Evolutionary conservation across 2,329 filamentous ascomycete species (phyloP).

Genomic region (Xylaria sp.): DNA sequence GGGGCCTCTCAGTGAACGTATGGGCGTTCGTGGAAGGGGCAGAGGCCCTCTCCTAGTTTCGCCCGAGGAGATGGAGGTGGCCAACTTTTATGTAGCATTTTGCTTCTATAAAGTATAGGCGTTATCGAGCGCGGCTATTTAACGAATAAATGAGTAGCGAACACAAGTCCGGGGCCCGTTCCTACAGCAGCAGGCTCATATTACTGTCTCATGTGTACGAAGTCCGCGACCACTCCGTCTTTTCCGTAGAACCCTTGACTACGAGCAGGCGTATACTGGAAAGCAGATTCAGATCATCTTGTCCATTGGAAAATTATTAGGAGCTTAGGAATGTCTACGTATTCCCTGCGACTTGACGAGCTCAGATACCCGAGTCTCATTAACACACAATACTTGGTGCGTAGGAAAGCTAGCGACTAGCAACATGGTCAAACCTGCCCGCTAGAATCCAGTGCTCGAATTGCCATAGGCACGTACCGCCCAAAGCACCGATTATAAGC

Average conservation of each 20-base stretch:
- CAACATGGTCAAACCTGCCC: too few species aligned
- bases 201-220: not conserved
- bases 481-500: too few species aligned
- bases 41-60: constrained; percentile 72
- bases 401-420: too few species aligned
- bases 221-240: not conserved
- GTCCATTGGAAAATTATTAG: not conserved
- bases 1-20: constrained; percentile 88
- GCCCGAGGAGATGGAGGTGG: constrained; percentile 90
- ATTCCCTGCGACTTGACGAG: too few species aligned
- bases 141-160: not conserved
- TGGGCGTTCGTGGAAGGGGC: constrained; percentile 82
- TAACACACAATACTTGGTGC: too few species aligned
- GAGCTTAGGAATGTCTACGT: too few species aligned
- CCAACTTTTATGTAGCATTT: constrained; percentile 89
- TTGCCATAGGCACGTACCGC: too few species aligned
- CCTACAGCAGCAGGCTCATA: not conserved
- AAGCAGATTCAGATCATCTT: not conserved
- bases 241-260: not conserved
- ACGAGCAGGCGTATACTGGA: not conserved
- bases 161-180: not conserved
- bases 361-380: too few species aligned
- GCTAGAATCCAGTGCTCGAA: too few species aligned
- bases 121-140: not conserved
- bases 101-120: constrained; percentile 91